phyloP scores from a whole-genome alignment of 176 grass and related monocot species.

The Eremochloa ophiuroides region DNA sequence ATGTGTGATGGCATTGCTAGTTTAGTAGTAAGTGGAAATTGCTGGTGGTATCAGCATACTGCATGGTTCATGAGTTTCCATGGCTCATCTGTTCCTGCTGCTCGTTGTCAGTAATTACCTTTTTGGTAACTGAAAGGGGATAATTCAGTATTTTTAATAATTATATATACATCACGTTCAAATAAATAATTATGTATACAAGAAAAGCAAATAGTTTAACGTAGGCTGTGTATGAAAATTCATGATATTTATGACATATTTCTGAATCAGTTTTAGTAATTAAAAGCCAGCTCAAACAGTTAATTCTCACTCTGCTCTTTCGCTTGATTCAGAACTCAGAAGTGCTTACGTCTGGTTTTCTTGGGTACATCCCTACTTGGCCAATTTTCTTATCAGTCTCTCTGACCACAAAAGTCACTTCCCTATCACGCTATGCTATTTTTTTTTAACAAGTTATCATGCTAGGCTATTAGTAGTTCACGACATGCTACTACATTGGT shows the following conservation, averaged over 20 bases:
- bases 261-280: not conserved
- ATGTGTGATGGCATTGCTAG: conserved; percentile 31
- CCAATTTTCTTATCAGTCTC: not conserved
- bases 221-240: not conserved
- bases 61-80: conserved; percentile 16
- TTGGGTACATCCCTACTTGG: not conserved
- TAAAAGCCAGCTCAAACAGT: not conserved
- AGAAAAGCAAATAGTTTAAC: not conserved
- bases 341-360: not conserved
- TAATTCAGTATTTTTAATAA: conserved; percentile 1
- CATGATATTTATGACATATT: not conserved
- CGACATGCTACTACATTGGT: conserved; percentile 1
- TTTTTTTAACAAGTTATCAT: too few relatives aligned
- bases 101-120: conserved; percentile 6
- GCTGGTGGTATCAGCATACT: conserved; percentile 24
- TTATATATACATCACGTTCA: not conserved
- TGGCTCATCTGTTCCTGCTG: conserved; percentile 2
- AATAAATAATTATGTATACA: not conserved
- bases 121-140: conserved; percentile 11
- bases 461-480: not conserved
- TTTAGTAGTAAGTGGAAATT: conserved; percentile 28
- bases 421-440: too few relatives aligned
- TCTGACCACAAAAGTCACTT: not conserved
- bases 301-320: not conserved
- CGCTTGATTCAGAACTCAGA: not conserved